Evolutionary conservation across 192 early-diverging fungal genomes (phyloP).

Genomic region (Entophlyctis luteolus): DNA sequence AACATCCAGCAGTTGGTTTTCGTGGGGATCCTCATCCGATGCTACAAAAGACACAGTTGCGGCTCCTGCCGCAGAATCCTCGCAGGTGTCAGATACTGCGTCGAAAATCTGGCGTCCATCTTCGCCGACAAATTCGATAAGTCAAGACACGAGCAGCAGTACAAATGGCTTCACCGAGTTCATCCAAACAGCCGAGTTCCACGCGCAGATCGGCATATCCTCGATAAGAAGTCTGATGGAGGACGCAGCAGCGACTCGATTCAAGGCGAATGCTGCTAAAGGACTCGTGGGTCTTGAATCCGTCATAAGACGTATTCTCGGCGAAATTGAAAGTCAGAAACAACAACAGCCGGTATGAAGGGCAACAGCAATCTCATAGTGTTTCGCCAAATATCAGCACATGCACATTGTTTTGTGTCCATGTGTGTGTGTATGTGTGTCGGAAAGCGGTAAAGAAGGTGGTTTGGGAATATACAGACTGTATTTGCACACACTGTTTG

Average conservation of each 20-base stretch:
- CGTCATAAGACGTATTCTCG: conserved; percentile 64
- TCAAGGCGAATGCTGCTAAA: conserved; percentile 82
- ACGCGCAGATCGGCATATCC: conserved; percentile 64
- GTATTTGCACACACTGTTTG: too few relatives aligned
- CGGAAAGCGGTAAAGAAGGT: too few relatives aligned
- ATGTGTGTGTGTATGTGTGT: too few relatives aligned
- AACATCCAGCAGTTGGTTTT: background rate
- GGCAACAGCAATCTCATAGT: too few relatives aligned
- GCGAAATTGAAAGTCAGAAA: background rate
- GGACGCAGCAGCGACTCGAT: conserved; percentile 77
- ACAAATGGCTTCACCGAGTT: conserved; percentile 45
- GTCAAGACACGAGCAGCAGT: background rate
- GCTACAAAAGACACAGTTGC: background rate
- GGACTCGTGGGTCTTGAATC: conserved; percentile 81
- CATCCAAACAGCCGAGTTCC: conserved; percentile 77
- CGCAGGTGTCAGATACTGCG: background rate
- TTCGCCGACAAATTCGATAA: conserved; percentile 34
- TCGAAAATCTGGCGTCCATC: background rate
- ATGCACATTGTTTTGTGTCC: too few relatives aligned
- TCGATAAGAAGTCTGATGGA: conserved; percentile 65
- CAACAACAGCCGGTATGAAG: too few relatives aligned
- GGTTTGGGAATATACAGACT: too few relatives aligned
- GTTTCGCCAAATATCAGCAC: too few relatives aligned
- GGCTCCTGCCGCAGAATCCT: background rate
- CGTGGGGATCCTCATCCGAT: background rate